These are phyloP conservation scores for Pichia norvegensis DNA, from an alignment of 1,139 yeast genomes.

Conservation along the genomic window DNA sequence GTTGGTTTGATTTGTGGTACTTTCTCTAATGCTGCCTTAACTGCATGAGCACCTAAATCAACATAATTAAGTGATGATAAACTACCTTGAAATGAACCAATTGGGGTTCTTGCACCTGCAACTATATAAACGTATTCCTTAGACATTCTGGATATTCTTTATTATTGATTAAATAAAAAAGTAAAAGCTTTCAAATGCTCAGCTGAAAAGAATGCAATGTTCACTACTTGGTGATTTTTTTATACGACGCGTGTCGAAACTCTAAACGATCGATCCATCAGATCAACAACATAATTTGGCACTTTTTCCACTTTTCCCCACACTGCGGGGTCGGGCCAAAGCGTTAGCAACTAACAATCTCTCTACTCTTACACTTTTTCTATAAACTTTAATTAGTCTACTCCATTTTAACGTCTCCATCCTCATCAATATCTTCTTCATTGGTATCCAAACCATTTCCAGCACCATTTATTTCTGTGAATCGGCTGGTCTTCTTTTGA, in stretches of 20 bases:
- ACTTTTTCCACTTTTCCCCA: neutral
- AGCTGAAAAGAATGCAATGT: neutral
- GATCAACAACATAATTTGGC: neutral
- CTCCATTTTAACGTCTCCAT: neutral
- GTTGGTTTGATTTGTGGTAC: slow-evolving; percentile 74
- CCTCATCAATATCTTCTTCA: neutral
- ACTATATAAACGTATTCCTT: slow-evolving; percentile 72
- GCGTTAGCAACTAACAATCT: too few species aligned
- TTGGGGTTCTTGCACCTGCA: slow-evolving; percentile 87
- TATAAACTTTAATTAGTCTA: neutral
- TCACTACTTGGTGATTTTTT: neutral
- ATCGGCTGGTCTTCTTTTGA: slow-evolving; percentile 35
- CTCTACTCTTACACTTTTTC: neutral
- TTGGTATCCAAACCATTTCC: neutral
- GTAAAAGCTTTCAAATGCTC: neutral
- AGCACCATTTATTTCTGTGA: neutral
- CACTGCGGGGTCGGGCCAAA: neutral
- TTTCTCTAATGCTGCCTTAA: slow-evolving; percentile 75
- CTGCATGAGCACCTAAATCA: slow-evolving; percentile 90
- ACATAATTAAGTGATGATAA: slow-evolving; percentile 66
- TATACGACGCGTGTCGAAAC: neutral
- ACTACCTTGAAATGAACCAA: slow-evolving; percentile 86
- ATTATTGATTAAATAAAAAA: neutral
- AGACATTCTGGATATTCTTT: slow-evolving; percentile 15
- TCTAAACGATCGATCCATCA: neutral